Evolutionary conservation across 176 grass and related monocot species (phyloP).

Genomic region (Dendrocalamus sinicus): DNA sequence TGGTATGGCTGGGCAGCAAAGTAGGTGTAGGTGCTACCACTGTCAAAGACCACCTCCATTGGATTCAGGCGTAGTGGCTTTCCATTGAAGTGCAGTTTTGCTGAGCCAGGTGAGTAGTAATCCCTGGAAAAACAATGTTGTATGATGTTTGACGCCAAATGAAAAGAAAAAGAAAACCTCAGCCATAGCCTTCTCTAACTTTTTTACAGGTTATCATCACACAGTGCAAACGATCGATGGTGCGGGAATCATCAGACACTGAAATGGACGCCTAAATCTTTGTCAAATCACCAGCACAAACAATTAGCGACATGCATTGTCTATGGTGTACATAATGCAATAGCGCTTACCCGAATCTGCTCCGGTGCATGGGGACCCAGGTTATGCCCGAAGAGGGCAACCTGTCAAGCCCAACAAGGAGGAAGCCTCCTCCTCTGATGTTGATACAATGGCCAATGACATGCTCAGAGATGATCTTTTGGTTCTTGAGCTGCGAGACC

Average conservation of each 20-base stretch:
- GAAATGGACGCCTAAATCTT: too few species aligned
- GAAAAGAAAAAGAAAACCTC: too few species aligned
- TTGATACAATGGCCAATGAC: slow-evolving; percentile 64
- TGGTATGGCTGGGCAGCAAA: slow-evolving; percentile 59
- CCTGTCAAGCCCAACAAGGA: slow-evolving; percentile 53
- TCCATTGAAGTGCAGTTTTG: slow-evolving; percentile 54
- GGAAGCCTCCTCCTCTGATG: slow-evolving; percentile 50
- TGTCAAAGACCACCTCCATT: slow-evolving; percentile 75
- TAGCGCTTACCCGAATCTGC: slow-evolving; percentile 11
- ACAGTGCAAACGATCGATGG: too few species aligned
- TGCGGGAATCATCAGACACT: too few species aligned
- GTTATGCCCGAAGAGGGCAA: slow-evolving; percentile 22
- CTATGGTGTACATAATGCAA: too few species aligned
- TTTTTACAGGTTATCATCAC: too few species aligned
- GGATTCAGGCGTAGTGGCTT: slow-evolving; percentile 49
- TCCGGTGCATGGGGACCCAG: slow-evolving; percentile 56
- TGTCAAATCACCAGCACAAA: too few species aligned
- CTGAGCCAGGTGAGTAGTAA: slow-evolving; percentile 81
- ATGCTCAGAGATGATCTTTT: slow-evolving; percentile 42
- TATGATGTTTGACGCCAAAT: not conserved
- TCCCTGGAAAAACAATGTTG: slow-evolving; percentile 47
- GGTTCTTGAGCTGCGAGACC: slow-evolving; percentile 55
- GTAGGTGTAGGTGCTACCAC: slow-evolving; percentile 81
- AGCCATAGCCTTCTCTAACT: too few species aligned
- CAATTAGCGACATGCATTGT: too few species aligned